Percentiles rank a stretch among this genome's conserved stretches.
phyloP scores from a whole-genome alignment of 192 early-diverging fungal species.

The Linnemannia hyalina region DNA sequence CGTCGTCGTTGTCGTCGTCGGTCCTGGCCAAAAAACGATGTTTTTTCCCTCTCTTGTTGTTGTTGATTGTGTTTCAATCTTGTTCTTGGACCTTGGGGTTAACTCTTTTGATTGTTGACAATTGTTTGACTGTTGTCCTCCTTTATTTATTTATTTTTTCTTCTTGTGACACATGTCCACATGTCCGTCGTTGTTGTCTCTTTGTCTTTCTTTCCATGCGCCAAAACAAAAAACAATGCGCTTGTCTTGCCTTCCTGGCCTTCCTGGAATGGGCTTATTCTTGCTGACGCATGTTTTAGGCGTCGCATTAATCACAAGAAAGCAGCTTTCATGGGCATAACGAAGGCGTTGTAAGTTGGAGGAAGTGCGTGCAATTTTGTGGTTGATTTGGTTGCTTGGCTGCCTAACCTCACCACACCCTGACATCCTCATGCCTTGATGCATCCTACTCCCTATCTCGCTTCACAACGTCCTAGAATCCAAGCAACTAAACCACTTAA shows the following conservation, averaged over 20 bases:
- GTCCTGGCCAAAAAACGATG: neutral
- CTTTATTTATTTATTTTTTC: neutral
- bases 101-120: neutral
- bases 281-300: constrained; percentile 4
- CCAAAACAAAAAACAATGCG: neutral
- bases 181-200: neutral
- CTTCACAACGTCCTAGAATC: no score
- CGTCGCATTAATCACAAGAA: neutral
- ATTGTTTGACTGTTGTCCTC: neutral
- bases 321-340: no score
- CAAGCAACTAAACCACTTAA: no score
- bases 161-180: constrained; percentile 2
- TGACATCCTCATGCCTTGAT: no score
- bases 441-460: no score
- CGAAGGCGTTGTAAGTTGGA: no score
- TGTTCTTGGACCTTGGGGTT: neutral
- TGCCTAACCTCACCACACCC: no score
- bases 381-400: no score
- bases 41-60: neutral
- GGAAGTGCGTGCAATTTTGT: no score
- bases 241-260: neutral
- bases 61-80: neutral
- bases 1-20: neutral
- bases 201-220: neutral
- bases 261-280: neutral